phyloP scores from a whole-genome alignment of 2,329 filamentous ascomycete genomes.

The Ceratocystis harringtonii region DNA sequence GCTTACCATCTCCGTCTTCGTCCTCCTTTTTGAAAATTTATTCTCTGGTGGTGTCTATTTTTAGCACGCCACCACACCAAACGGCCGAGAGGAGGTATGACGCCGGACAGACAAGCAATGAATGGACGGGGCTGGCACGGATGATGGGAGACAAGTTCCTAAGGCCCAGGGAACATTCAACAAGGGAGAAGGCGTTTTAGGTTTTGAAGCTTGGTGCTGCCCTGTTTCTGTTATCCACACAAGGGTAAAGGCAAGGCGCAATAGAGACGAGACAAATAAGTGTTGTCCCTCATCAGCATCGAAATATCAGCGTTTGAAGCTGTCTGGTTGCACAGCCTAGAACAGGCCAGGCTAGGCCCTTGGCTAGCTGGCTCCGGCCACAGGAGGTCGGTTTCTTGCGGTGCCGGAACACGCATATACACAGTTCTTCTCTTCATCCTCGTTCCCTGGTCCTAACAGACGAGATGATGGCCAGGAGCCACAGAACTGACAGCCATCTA shows the following conservation, averaged over 20 bases:
- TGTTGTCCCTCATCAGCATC: background rate
- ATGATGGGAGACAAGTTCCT: background rate
- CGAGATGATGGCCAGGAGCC: background rate
- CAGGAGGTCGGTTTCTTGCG: background rate
- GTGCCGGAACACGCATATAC: background rate
- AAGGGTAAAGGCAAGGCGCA: background rate
- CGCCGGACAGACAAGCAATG: background rate
- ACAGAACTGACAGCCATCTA: slow-evolving; percentile 1
- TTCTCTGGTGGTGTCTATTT: background rate
- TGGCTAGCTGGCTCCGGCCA: background rate
- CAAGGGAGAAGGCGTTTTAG: background rate
- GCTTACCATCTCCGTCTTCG: background rate
- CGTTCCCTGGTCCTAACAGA: background rate
- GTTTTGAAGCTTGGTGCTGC: background rate
- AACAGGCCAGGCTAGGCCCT: background rate
- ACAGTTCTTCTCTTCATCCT: background rate
- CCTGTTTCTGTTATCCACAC: background rate
- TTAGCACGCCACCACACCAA: background rate
- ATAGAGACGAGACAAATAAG: background rate
- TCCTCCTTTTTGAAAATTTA: background rate
- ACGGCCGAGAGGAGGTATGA: background rate
- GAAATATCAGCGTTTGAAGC: background rate
- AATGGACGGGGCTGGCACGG: background rate
- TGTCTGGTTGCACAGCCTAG: background rate
- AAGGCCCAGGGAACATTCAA: background rate